Conservation (phyloP, 225 moss, liverwort and hornwort species). For the Physcomitrellopsis africana region DNA sequence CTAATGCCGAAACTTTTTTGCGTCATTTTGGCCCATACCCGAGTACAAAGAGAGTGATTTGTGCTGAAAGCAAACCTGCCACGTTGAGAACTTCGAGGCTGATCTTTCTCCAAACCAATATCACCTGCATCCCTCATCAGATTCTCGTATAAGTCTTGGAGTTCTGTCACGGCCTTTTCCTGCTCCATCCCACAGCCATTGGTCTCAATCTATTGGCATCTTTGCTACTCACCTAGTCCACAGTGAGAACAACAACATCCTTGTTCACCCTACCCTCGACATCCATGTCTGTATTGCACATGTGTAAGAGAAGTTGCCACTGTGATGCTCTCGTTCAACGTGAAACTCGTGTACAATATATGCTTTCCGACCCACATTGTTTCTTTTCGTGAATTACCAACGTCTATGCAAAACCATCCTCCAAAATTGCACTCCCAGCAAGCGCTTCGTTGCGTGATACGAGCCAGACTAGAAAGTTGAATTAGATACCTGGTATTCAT, state of each 20-base stretch:
- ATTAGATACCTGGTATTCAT: constrained; percentile 64
- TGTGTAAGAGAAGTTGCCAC: background rate
- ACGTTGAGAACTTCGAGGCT: constrained; percentile 47
- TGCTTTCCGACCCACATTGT: no score
- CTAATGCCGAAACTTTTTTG: background rate
- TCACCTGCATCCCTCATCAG: constrained; percentile 53
- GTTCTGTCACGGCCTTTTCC: constrained; percentile 50
- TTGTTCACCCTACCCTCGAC: background rate
- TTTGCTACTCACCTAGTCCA: background rate
- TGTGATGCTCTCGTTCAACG: no score
- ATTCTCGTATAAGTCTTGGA: constrained; percentile 58
- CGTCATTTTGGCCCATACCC: background rate
- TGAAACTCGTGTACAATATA: no score
- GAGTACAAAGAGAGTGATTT: background rate
- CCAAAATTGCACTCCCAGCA: background rate
- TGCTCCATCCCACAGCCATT: constrained; percentile 33
- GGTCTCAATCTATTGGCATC: background rate
- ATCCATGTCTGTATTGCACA: background rate
- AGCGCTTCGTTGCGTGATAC: background rate
- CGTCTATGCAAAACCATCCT: constrained; percentile 2
- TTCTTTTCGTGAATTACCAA: background rate
- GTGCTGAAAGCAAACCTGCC: constrained; percentile 38
- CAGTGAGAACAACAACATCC: background rate
- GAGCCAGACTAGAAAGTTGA: background rate
- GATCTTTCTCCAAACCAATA: constrained; percentile 53